Evolutionary conservation across 208 protist species (phyloP).

Genomic region (Wallacemonas sp.): DNA sequence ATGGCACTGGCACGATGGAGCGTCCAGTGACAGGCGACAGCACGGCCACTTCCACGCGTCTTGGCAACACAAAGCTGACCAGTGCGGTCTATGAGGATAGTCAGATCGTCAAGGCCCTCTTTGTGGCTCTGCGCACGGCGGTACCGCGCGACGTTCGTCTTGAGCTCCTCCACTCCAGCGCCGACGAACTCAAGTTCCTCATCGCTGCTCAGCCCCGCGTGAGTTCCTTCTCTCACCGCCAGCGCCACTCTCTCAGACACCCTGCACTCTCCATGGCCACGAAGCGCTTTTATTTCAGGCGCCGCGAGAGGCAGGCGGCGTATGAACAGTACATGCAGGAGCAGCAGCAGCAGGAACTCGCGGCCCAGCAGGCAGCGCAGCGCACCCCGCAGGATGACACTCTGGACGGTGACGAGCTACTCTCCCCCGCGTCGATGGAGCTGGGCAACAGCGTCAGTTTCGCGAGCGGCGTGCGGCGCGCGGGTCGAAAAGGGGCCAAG

Average conservation of each 20-base stretch:
- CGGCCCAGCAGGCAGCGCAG: background rate
- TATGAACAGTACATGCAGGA: constrained; percentile 9
- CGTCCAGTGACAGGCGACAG: constrained; percentile 2
- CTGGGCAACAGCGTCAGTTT: background rate
- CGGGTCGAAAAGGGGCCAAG: background rate
- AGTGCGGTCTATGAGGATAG: constrained; percentile 22
- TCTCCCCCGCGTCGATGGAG: background rate
- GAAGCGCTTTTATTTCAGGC: constrained; percentile 61
- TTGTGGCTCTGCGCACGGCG: constrained; percentile 58
- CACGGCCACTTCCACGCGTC: background rate
- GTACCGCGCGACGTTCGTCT: constrained; percentile 56
- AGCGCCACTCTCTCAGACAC: constrained; percentile 71
- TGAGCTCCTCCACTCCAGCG: constrained; percentile 33
- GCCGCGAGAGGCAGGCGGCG: constrained; percentile 27
- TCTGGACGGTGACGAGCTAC: background rate
- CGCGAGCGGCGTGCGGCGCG: background rate
- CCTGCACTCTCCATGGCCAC: constrained; percentile 80
- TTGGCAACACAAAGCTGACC: background rate
- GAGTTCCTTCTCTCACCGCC: constrained; percentile 68
- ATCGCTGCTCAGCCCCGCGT: constrained; percentile 70
- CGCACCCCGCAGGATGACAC: background rate
- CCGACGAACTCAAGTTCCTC: constrained; percentile 74
- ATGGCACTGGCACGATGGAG: background rate
- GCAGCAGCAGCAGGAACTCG: constrained; percentile 3
- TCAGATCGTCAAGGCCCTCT: constrained; percentile 57